Evolutionary conservation across 768 basidiomycete species (phyloP).

Genomic region (Gyrodon lividus): DNA sequence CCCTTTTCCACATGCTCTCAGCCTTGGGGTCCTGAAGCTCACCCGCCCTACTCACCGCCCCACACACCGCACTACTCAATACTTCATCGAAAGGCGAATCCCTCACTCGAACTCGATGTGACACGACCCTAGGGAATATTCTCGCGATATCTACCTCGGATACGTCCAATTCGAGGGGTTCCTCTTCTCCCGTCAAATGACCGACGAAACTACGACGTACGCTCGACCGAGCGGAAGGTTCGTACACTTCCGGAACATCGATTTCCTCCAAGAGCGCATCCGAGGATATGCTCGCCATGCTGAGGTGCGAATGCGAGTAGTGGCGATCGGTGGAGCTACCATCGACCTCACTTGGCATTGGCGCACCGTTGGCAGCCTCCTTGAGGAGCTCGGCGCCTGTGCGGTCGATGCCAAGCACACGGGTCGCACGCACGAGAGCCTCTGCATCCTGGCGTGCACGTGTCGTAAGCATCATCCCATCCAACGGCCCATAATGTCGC

Average conservation of each 20-base stretch:
- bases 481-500: slow-evolving; percentile 67
- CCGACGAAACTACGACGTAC: slow-evolving; percentile 5
- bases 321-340: slow-evolving; percentile 14
- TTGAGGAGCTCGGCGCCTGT: slow-evolving; percentile 59
- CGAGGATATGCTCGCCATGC: slow-evolving; percentile 20
- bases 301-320: slow-evolving; percentile 17
- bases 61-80: slow-evolving; percentile 59
- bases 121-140: slow-evolving; percentile 69
- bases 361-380: slow-evolving; percentile 21
- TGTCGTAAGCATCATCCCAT: slow-evolving; percentile 64
- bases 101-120: slow-evolving; percentile 71
- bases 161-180: slow-evolving; percentile 48
- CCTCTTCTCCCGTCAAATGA: slow-evolving; percentile 13
- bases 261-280: slow-evolving; percentile 19
- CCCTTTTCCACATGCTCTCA: slow-evolving; percentile 36
- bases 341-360: slow-evolving; percentile 17
- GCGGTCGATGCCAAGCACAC: slow-evolving; percentile 61
- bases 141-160: slow-evolving; percentile 75
- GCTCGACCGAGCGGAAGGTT: slow-evolving; percentile 1
- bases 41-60: slow-evolving; percentile 39
- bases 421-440: slow-evolving; percentile 62
- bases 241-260: slow-evolving; percentile 14
- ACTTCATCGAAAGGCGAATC: slow-evolving; percentile 71
- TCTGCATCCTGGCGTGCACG: slow-evolving; percentile 62
- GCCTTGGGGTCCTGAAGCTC: slow-evolving; percentile 15